Conservation (phyloP, 176 grass and related monocot species). For the Chloris gayana region DNA sequence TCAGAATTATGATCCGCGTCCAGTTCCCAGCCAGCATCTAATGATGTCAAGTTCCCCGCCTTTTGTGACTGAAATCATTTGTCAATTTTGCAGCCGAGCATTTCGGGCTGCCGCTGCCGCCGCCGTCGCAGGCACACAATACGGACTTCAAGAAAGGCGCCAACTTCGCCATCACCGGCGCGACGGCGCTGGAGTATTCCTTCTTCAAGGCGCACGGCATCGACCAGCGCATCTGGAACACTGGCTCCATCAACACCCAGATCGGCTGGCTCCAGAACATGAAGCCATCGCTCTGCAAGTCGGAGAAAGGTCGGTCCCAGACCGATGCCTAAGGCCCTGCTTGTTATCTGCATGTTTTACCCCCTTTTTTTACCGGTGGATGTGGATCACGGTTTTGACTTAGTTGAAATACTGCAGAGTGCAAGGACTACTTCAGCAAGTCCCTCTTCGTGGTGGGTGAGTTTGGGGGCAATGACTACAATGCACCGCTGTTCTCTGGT, state of each 20-base stretch:
- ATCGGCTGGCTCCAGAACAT: slow-evolving; percentile 81
- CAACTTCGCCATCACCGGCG: slow-evolving; percentile 78
- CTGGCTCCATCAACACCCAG: slow-evolving; percentile 82
- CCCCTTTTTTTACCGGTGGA: not conserved
- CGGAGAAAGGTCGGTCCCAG: slow-evolving; percentile 47
- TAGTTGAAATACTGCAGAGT: slow-evolving; percentile 54
- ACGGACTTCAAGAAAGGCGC: slow-evolving; percentile 71
- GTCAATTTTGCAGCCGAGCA: slow-evolving; percentile 57
- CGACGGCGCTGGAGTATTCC: slow-evolving; percentile 64
- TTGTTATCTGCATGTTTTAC: not conserved
- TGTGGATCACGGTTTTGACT: not conserved
- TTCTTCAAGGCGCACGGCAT: slow-evolving; percentile 82
- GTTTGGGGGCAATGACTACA: slow-evolving; percentile 98
- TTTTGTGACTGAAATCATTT: slow-evolving; percentile 10
- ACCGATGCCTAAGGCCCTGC: not conserved
- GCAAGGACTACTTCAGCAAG: slow-evolving; percentile 81
- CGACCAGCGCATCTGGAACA: slow-evolving; percentile 77
- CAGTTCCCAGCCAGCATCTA: not conserved
- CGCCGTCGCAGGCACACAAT: slow-evolving; percentile 59
- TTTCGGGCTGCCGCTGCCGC: slow-evolving; percentile 80
- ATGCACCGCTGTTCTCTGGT: slow-evolving; percentile 83
- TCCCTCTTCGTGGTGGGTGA: slow-evolving; percentile 90
- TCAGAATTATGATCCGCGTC: not conserved
- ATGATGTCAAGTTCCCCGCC: not conserved
- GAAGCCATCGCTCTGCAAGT: slow-evolving; percentile 84